phyloP scores from a whole-genome alignment of 2,329 filamentous ascomycete species.

The Colletotrichum sp. region DNA sequence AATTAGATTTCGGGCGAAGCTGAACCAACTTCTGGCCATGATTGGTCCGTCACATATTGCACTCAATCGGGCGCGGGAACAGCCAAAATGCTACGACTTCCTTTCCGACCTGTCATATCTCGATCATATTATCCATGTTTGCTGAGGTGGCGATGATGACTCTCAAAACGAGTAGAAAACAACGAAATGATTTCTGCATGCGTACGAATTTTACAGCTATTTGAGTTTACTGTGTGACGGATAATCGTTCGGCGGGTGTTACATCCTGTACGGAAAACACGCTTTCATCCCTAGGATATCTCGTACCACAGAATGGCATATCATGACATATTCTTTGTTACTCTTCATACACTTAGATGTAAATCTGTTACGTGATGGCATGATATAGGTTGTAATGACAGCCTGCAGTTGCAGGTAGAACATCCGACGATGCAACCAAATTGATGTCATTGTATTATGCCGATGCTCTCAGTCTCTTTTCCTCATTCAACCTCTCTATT shows the following conservation, averaged over 20 bases:
- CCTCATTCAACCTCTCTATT: slow-evolving; percentile 17
- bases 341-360: neutral
- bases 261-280: neutral
- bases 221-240: neutral
- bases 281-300: neutral
- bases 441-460: neutral
- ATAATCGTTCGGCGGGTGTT: neutral
- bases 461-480: neutral
- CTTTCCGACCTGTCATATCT: neutral
- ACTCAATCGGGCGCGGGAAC: neutral
- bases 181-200: neutral
- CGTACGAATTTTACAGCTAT: neutral
- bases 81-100: neutral
- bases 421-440: accelerated
- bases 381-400: neutral
- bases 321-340: neutral
- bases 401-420: neutral
- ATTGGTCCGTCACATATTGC: neutral
- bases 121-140: neutral
- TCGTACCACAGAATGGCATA: neutral
- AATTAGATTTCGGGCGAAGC: neutral
- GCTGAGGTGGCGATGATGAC: neutral
- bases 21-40: neutral
- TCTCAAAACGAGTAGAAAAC: neutral
- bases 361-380: neutral